Percentiles rank a stretch among this genome's conserved stretches.
phyloP scores from a whole-genome alignment of 495 filamentous ascomycete genomes.

The Rhypophila decipiens region DNA sequence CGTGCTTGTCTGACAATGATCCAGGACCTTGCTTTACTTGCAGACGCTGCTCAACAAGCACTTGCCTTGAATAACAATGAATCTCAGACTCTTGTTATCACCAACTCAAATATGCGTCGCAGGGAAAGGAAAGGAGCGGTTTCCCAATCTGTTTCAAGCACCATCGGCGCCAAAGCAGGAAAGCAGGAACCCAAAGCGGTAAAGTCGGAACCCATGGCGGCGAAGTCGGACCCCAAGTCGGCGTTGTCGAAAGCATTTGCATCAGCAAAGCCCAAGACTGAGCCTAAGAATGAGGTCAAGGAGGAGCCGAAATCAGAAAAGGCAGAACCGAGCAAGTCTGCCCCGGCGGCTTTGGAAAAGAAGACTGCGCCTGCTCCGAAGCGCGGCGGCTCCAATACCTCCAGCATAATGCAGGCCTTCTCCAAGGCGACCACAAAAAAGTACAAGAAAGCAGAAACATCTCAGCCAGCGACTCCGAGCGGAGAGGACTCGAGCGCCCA shows the following conservation, averaged over 20 bases:
- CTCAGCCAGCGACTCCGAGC: conserved; percentile 36
- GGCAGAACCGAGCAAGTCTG: conserved; percentile 18
- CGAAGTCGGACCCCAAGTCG: conserved; percentile 13
- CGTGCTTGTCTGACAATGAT: background rate
- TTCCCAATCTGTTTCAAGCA: conserved; percentile 8
- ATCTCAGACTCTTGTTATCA: conserved; percentile 22
- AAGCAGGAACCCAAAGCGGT: conserved; percentile 1
- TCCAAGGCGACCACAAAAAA: conserved; percentile 65
- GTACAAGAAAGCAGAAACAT: conserved; percentile 45
- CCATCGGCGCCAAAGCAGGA: too few relatives aligned
- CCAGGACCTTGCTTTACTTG: conserved; percentile 65
- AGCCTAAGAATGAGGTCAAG: conserved; percentile 30
- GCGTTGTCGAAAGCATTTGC: conserved; percentile 8
- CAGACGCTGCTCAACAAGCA: conserved; percentile 64
- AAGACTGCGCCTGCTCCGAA: conserved; percentile 45
- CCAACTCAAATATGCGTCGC: conserved; percentile 30
- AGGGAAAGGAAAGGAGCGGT: conserved; percentile 25
- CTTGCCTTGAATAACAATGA: conserved; percentile 17
- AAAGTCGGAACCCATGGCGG: background rate
- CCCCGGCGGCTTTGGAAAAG: conserved; percentile 27
- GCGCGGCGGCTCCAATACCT: conserved; percentile 41
- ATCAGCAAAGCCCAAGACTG: conserved; percentile 25
- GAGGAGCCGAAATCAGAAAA: conserved; percentile 27
- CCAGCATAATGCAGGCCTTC: conserved; percentile 74
- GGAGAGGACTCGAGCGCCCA: conserved; percentile 53